These are phyloP conservation scores for Paramecium biaurelia DNA, from an alignment of 73 alveolate genomes.

Conservation along the genomic window DNA sequence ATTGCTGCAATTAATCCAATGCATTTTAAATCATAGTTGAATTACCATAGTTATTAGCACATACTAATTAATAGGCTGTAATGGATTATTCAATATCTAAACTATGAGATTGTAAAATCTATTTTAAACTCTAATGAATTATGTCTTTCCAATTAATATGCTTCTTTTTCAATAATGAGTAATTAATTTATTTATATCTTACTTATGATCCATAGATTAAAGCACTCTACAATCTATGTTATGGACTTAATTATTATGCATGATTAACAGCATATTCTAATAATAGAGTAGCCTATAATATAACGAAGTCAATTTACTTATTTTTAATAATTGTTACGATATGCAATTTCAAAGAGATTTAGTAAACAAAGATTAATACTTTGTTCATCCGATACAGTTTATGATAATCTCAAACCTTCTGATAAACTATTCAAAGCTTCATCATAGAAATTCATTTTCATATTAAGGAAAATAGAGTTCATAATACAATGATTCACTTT, in stretches of 20 bases:
- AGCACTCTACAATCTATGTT: background rate
- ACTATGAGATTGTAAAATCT: background rate
- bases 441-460: conserved; percentile 47
- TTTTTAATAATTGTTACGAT: background rate
- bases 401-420: conserved; percentile 36
- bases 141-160: conserved; percentile 35
- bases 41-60: background rate
- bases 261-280: conserved; percentile 50
- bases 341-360: conserved; percentile 23
- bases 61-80: background rate
- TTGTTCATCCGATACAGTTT: conserved; percentile 27
- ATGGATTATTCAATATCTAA: background rate
- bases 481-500: conserved; percentile 39
- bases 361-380: conserved; percentile 8
- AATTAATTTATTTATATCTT: background rate
- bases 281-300: background rate
- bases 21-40: background rate
- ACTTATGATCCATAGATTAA: background rate
- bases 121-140: background rate
- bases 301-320: background rate
- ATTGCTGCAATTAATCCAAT: background rate
- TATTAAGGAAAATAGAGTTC: background rate
- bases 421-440: conserved; percentile 24
- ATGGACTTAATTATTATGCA: background rate
- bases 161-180: conserved; percentile 13